Conservation (phyloP, 345 rosid species). For the Gossypium sturtianum region DNA sequence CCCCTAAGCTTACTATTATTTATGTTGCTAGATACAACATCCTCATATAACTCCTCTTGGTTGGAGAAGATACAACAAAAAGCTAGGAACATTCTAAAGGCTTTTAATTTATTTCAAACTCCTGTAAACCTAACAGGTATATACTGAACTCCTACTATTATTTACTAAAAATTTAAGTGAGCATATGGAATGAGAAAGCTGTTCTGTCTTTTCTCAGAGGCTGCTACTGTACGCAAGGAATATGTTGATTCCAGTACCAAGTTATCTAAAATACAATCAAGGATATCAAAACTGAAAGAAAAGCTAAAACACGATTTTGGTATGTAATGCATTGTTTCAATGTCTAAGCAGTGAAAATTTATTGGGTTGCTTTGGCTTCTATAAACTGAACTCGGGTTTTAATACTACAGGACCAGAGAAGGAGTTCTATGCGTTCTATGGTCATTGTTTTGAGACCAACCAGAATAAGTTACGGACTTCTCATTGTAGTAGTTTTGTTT, state of each 20-base stretch:
- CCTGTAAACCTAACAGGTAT: slow-evolving; percentile 75
- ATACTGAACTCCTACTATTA: slow-evolving; percentile 1
- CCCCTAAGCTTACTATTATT: background rate
- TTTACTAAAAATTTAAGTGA: slow-evolving; percentile 2
- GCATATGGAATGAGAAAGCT: slow-evolving; percentile 3
- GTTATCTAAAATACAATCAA: slow-evolving; percentile 76
- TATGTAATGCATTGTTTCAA: slow-evolving; percentile 30
- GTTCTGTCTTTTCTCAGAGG: slow-evolving; percentile 42
- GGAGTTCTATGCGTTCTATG: slow-evolving; percentile 83
- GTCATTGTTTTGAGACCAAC: slow-evolving; percentile 78
- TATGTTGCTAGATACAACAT: slow-evolving; percentile 36
- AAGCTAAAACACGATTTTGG: slow-evolving; percentile 87
- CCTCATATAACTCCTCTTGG: slow-evolving; percentile 55
- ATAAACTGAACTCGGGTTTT: slow-evolving; percentile 17
- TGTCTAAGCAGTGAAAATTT: slow-evolving; percentile 6
- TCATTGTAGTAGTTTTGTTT: background rate
- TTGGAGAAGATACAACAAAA: slow-evolving; percentile 73
- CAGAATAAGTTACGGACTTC: slow-evolving; percentile 62
- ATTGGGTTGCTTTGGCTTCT: slow-evolving; percentile 21
- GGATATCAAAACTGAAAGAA: slow-evolving; percentile 68
- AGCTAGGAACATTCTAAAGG: slow-evolving; percentile 48
- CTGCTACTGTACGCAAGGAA: slow-evolving; percentile 73
- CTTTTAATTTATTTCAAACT: slow-evolving; percentile 67
- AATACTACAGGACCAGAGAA: slow-evolving; percentile 64
- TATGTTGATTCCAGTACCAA: slow-evolving; percentile 67